Evolutionary conservation across 2,329 filamentous ascomycete genomes (phyloP).

Genomic region (Leptographium lundbergii): DNA sequence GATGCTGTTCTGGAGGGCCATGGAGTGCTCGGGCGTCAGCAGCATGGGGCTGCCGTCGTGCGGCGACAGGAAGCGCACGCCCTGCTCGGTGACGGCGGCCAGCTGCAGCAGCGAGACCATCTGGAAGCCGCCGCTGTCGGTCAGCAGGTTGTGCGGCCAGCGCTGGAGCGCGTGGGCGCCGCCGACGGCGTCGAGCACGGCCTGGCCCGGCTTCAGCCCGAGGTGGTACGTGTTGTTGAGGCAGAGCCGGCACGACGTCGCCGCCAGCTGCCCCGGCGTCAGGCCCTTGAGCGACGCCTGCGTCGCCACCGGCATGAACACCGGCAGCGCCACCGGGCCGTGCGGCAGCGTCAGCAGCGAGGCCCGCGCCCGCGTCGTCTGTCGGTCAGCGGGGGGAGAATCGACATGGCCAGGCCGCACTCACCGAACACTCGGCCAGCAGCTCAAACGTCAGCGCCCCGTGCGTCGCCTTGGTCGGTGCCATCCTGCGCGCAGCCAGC

Average conservation of each 20-base stretch:
- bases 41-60: slow-evolving; percentile 95
- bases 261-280: slow-evolving; percentile 82
- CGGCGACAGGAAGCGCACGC: slow-evolving; percentile 88
- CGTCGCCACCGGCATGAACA: slow-evolving; percentile 98
- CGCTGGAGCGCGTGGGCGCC: slow-evolving; percentile 91
- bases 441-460: slow-evolving; percentile 19
- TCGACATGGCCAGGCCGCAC: neutral
- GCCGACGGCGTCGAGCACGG: slow-evolving; percentile 72
- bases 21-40: slow-evolving; percentile 93
- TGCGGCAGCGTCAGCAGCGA: slow-evolving; percentile 81
- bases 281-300: slow-evolving; percentile 92
- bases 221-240: slow-evolving; percentile 98
- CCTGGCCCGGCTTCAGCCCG: slow-evolving; percentile 86
- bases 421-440: slow-evolving; percentile 14
- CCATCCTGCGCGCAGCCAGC: slow-evolving; percentile 16
- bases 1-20: slow-evolving; percentile 90
- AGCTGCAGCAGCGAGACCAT: slow-evolving; percentile 96
- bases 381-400: neutral
- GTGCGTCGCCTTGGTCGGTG: slow-evolving; percentile 15
- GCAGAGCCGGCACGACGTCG: slow-evolving; percentile 79
- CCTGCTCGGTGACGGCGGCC: slow-evolving; percentile 88
- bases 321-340: slow-evolving; percentile 76
- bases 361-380: slow-evolving; percentile 92
- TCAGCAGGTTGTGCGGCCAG: slow-evolving; percentile 92
- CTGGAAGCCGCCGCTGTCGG: slow-evolving; percentile 75